Conservation (phyloP, 2,329 filamentous ascomycete species). For the Colletotrichum tofieldiae region DNA sequence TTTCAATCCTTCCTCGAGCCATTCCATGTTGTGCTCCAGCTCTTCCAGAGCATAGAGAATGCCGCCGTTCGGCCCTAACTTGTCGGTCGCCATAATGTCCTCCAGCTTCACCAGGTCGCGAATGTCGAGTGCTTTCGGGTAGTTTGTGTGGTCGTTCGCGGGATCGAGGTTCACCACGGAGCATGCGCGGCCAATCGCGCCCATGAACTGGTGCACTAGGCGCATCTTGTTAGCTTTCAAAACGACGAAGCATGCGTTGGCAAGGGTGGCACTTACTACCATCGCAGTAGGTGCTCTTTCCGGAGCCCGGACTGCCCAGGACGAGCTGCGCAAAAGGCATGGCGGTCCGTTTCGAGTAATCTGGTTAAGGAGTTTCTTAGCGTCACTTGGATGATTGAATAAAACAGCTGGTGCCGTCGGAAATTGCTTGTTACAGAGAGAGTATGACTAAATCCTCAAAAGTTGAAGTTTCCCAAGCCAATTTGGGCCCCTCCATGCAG, state of each 20-base stretch:
- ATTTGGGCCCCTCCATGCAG: constrained; percentile 34
- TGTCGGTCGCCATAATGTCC: constrained; percentile 93
- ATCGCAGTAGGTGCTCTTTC: constrained; percentile 98
- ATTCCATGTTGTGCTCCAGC: constrained; percentile 93
- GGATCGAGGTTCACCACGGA: constrained; percentile 97
- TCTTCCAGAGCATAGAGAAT: constrained; percentile 96
- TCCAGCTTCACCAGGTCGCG: constrained; percentile 91
- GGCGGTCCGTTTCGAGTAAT: no score
- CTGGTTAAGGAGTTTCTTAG: not conserved
- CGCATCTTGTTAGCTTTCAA: constrained; percentile 23
- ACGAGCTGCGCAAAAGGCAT: constrained; percentile 84
- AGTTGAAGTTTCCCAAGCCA: constrained; percentile 27
- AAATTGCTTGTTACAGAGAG: not conserved
- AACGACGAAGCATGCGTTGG: constrained; percentile 21
- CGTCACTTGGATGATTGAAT: not conserved
- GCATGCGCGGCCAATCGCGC: constrained; percentile 93
- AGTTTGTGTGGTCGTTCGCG: constrained; percentile 93
- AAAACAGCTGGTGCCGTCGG: constrained; percentile 1
- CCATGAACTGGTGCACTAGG: constrained; percentile 95
- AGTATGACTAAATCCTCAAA: constrained; percentile 6
- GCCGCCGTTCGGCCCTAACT: constrained; percentile 92
- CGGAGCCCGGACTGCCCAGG: constrained; percentile 93
- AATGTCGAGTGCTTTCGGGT: constrained; percentile 92
- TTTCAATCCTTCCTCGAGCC: constrained; percentile 86
- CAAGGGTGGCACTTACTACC: constrained; percentile 74